Evolutionary conservation across 1,284 basidiomycete genomes (phyloP).

Genomic region (Rhodotorula sp.): DNA sequence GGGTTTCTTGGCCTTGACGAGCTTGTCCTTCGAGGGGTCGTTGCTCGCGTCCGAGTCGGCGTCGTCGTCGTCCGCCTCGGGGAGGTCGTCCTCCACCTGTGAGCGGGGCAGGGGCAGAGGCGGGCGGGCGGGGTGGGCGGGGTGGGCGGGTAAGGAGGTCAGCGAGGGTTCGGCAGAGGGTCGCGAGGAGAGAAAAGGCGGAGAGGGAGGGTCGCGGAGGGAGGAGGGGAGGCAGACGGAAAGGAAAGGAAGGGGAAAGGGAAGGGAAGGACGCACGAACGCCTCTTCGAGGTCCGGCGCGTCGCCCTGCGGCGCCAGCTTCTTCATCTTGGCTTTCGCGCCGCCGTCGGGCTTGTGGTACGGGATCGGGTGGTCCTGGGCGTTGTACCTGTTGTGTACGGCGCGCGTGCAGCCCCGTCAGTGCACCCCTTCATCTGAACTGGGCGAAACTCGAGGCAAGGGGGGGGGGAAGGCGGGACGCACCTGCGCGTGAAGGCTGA

Average conservation of each 20-base stretch:
- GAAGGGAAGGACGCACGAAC: slow-evolving; percentile 58
- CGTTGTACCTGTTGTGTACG: slow-evolving; percentile 68
- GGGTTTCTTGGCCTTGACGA: slow-evolving; percentile 43
- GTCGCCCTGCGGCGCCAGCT: slow-evolving; percentile 65
- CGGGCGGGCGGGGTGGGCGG: too few relatives aligned
- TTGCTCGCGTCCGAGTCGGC: slow-evolving; percentile 49
- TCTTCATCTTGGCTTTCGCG: slow-evolving; percentile 77
- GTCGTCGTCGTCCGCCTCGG: slow-evolving; percentile 20
- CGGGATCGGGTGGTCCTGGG: slow-evolving; percentile 80
- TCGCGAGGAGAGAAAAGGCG: too few relatives aligned
- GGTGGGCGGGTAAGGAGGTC: too few relatives aligned
- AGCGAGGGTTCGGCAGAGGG: too few relatives aligned
- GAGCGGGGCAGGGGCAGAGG: slow-evolving; percentile 4
- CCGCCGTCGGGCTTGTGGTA: slow-evolving; percentile 83
- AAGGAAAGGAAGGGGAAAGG: not conserved
- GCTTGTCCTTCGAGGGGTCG: slow-evolving; percentile 50
- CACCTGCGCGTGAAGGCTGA: slow-evolving; percentile 81
- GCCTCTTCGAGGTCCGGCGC: slow-evolving; percentile 88
- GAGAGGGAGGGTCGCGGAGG: too few relatives aligned
- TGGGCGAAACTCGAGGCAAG: not conserved
- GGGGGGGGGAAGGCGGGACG: slow-evolving; percentile 44
- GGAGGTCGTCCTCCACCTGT: slow-evolving; percentile 54
- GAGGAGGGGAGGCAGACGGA: slow-evolving; percentile 11
- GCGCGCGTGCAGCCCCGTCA: not conserved
- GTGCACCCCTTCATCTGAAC: not conserved